Evolutionary conservation across 2,329 filamentous ascomycete species (phyloP).

Genomic region (Sarocladium strictum): DNA sequence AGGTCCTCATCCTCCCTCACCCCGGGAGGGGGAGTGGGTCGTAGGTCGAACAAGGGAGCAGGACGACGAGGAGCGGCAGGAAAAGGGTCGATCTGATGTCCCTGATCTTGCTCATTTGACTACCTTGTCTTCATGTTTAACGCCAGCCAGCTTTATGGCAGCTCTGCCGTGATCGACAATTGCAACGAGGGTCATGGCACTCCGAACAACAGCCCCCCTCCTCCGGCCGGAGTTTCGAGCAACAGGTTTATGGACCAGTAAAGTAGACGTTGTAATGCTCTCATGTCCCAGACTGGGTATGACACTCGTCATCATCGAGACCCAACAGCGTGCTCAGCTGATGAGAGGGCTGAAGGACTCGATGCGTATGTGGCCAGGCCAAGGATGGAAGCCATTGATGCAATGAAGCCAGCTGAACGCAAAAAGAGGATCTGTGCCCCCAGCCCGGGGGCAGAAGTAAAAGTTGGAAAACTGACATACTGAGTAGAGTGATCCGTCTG

Average conservation of each 20-base stretch:
- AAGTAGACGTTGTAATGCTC: too few species aligned
- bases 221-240: too few species aligned
- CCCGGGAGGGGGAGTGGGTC: not conserved
- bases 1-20: not conserved
- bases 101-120: not conserved
- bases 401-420: not conserved
- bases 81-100: not conserved
- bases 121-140: not conserved
- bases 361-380: not conserved
- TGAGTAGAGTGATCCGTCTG: not conserved
- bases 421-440: not conserved
- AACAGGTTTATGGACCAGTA: too few species aligned
- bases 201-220: not conserved
- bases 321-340: not conserved
- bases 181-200: not conserved
- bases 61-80: not conserved
- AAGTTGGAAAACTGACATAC: conserved; percentile 4
- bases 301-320: not conserved
- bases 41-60: not conserved
- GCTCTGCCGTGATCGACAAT: conserved; percentile 6
- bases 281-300: not conserved
- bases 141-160: not conserved
- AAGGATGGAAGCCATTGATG: not conserved
- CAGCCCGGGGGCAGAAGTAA: not conserved
- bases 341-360: not conserved